phyloP scores from a whole-genome alignment of 805 yeast species.

The Alloascoidea hylecoeti region DNA sequence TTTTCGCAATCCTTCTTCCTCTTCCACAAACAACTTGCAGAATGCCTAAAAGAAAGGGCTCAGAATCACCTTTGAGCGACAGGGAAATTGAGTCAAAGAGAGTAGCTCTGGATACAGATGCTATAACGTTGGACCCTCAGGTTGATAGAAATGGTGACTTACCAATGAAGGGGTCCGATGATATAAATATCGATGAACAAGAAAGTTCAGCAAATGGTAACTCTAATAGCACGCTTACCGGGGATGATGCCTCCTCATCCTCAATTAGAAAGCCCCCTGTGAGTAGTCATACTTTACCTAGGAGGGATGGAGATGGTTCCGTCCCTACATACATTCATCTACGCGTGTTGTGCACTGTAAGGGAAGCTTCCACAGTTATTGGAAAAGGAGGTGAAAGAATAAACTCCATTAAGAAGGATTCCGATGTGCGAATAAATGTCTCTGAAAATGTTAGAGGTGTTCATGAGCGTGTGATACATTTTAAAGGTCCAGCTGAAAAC shows the following conservation, averaged over 20 bases:
- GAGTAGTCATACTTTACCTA: not conserved
- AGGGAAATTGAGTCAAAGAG: not conserved
- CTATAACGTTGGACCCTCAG: not conserved
- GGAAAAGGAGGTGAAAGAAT: slow-evolving; percentile 76
- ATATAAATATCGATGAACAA: not conserved
- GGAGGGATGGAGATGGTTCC: slow-evolving; percentile 13
- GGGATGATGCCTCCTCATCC: not conserved
- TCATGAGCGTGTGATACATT: slow-evolving; percentile 61
- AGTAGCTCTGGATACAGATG: not conserved
- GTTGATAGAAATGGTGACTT: no score
- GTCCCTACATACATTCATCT: slow-evolving; percentile 53
- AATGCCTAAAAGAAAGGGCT: slow-evolving; percentile 1
- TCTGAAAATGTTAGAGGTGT: slow-evolving; percentile 60
- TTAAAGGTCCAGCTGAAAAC: slow-evolving; percentile 61
- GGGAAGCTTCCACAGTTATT: slow-evolving; percentile 62
- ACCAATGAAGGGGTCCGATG: no score
- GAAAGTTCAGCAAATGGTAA: not conserved
- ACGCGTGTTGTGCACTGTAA: slow-evolving; percentile 63
- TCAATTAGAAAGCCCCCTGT: not conserved
- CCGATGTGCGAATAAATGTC: slow-evolving; percentile 53
- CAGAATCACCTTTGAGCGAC: slow-evolving; percentile 1
- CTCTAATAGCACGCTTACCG: not conserved
- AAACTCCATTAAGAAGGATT: slow-evolving; percentile 43
- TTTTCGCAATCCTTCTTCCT: no score
- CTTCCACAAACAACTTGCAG: no score